These are phyloP conservation scores for Biscogniauxia marginata DNA, from an alignment of 2,329 filamentous ascomycete species.

Conservation along the genomic window DNA sequence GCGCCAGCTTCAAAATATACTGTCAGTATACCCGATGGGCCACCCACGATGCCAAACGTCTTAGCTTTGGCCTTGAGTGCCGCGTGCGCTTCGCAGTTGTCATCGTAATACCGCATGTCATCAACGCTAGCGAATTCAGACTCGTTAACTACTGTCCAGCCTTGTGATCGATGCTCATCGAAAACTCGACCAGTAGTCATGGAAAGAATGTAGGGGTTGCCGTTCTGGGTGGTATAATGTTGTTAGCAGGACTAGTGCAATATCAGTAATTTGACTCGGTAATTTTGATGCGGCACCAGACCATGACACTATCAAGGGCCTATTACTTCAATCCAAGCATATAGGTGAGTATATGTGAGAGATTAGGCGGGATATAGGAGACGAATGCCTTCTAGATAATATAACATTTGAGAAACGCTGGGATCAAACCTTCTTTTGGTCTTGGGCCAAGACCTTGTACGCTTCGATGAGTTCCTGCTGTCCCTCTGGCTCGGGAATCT, in stretches of 20 bases:
- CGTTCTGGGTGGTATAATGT: constrained; percentile 51
- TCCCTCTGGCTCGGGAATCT: constrained; percentile 45
- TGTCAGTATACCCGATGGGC: constrained; percentile 17
- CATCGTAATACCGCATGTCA: constrained; percentile 46
- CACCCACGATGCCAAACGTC: constrained; percentile 13
- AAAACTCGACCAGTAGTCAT: constrained; percentile 53
- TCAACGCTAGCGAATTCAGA: constrained; percentile 63
- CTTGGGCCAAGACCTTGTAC: constrained; percentile 41
- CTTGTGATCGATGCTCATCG: constrained; percentile 60
- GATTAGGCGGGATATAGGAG: no score
- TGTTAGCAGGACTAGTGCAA: neutral
- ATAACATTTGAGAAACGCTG: no score
- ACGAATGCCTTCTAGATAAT: neutral
- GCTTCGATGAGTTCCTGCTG: constrained; percentile 44
- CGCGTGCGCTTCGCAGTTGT: constrained; percentile 25
- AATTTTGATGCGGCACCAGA: no score
- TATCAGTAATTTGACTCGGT: neutral
- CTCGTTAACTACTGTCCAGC: constrained; percentile 63
- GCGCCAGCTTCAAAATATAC: constrained; percentile 15
- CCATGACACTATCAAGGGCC: no score
- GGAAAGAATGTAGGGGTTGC: constrained; percentile 67
- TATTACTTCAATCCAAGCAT: no score
- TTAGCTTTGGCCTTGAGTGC: constrained; percentile 18
- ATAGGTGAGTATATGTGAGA: neutral
- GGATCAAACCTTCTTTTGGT: constrained; percentile 42